A percentile compares a stretch with the other conserved stretches of the same genome.
These are phyloP conservation scores for Verticillium longisporum DNA, from an alignment of 2,329 filamentous ascomycete genomes.

Conservation along the genomic window DNA sequence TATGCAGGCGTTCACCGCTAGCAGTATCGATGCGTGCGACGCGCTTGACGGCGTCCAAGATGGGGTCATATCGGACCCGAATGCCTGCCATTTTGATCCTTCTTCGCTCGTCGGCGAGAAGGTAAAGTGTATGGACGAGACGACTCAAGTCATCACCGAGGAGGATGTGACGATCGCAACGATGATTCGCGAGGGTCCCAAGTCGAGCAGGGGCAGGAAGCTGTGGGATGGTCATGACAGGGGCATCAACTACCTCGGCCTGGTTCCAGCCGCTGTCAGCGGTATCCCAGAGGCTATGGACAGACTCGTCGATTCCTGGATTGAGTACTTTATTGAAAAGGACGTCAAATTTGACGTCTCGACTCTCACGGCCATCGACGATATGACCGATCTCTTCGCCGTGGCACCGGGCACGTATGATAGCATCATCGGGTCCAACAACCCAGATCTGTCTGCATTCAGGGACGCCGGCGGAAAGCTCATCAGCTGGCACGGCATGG, in stretches of 20 bases:
- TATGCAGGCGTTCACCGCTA: slow-evolving; percentile 28
- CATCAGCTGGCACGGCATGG: slow-evolving; percentile 37
- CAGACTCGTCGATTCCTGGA: slow-evolving; percentile 20
- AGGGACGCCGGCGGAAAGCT: slow-evolving; percentile 31
- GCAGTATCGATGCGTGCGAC: slow-evolving; percentile 32
- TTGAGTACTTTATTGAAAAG: slow-evolving; percentile 31
- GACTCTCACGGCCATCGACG: not conserved
- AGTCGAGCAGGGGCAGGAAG: not conserved
- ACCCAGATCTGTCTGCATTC: slow-evolving; percentile 26
- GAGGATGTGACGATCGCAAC: slow-evolving; percentile 13
- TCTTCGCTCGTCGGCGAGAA: not conserved
- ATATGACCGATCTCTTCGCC: not conserved
- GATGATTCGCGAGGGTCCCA: not conserved
- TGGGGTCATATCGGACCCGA: slow-evolving; percentile 27
- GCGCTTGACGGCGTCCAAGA: slow-evolving; percentile 37
- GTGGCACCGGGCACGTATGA: slow-evolving; percentile 1
- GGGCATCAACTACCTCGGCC: slow-evolving; percentile 1
- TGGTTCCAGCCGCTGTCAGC: not conserved
- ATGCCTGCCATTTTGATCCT: slow-evolving; percentile 8
- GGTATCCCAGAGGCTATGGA: slow-evolving; percentile 5
- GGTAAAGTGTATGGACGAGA: slow-evolving; percentile 6
- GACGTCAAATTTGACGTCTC: slow-evolving; percentile 25
- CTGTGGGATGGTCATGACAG: not conserved
- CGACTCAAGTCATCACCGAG: slow-evolving; percentile 19
- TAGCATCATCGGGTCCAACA: slow-evolving; percentile 25